Base-by-base conservation (phyloP, 108 stramenopile genomes). In the Skeletonema marinoi region DNA sequence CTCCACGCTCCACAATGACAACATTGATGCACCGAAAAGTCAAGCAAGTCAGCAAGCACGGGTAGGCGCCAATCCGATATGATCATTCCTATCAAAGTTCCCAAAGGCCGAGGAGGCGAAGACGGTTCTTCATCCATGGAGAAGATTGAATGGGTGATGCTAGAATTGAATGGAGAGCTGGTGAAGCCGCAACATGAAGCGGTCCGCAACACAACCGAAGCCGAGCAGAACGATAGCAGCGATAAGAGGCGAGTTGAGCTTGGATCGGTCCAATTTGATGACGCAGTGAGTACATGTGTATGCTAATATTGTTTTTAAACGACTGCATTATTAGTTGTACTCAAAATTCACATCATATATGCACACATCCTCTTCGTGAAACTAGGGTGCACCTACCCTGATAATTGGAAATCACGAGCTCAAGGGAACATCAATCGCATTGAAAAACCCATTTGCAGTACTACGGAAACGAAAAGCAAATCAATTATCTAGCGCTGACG, bases 121-220 rank as follows among this genome's bases (percentile, higher is more conserved):
- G 63, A 14, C 8, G 25, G 17, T 19, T 4, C 17, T 19, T 19
- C 50, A 17, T 71, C 78, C 32, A 68, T 72, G 62, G 73, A 70
- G 21, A 42, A 75, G 29, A 51, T 70, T 35, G 91, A 92, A 73
- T 92, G 88, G 84, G 88, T 88, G 12, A 88, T 90, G 86, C 56
- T 92, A 29, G 89, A 92, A 75, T 66, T 92, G 56, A 92, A 92
- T 65, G 89, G 89, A 21, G 89, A 92, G 73, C 59, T 92, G 48
- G 56, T 89, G 51, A 60, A 78, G 59, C 89, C 89, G 17, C 41
- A 78, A 31, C 78, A 84, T 60, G 71, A 80, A 14, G 77, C 86
- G 19, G 62, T 2, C 3, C 31, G 44, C 39, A 17, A 21, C 44
- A 19, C 71, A 67, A 46, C 64, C 8, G 9, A 59, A 5, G 9